Base-by-base conservation (phyloP, 2,329 filamentous ascomycete genomes). In the Colletotrichum australisinense region DNA sequence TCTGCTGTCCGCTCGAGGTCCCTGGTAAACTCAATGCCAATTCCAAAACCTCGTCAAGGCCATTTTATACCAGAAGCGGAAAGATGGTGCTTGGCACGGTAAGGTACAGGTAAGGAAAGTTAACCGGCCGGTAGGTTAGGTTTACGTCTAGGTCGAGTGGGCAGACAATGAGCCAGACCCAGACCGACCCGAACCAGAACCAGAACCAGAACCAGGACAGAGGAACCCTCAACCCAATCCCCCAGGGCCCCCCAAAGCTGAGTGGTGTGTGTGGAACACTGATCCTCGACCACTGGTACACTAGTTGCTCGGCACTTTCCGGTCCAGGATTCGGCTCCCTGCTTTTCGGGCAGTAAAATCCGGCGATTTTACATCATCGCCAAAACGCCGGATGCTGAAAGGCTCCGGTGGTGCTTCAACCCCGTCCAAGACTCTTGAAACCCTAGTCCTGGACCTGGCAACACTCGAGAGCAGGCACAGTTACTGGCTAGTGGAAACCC, bases 241-340 rank as follows among this genome's bases (percentile, higher is more conserved):
- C 35, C 35, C 14, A 38, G 35, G 35, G 35, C 35, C 28, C 19
- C 6, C 30, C 30, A 19, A 3, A 19, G 16, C 55, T 35, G 19
- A 42, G 58, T n/a, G 42, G 42, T 49, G 59, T n/a, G 59, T 30
- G 59, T 52, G 63, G 63, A n/a, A 57, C 22, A 46, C 24, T 30
- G 63, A 65, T 65, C 63, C 55, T 24, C 52, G 32, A 56, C 52
- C 63, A 65, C 59, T 70, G 70, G 70, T 59, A n/a, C n/a, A n/a
- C n/a, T n/a, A 69, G 42, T 65, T 70, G 22, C 19, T 73, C 70
- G 70, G 70, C 70, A 73, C 66, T 69, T 73, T 73, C 70, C 70
- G 66, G 59, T 19, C 66, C 63, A 57, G 28, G 32, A 32, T 35
- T 55, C 53, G 70, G 60, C 65, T 22, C 28, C 26, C 49, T 65